phyloP scores from a whole-genome alignment of 148 eudicot species.

The Spergularia bocconei region DNA sequence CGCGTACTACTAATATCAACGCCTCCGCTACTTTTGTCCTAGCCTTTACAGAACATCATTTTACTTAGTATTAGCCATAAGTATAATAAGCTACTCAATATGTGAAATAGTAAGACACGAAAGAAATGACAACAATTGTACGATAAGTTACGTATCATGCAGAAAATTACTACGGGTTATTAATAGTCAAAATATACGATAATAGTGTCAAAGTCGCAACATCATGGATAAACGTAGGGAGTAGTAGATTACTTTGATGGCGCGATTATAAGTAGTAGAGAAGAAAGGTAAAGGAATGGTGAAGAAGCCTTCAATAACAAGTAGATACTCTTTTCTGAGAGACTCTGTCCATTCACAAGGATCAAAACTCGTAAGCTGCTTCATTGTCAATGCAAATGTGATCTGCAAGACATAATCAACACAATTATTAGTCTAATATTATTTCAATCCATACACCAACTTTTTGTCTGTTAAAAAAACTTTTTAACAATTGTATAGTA shows the following conservation, averaged over 20 bases:
- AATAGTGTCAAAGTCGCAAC: too few species aligned
- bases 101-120: too few species aligned
- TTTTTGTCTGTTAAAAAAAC: not conserved
- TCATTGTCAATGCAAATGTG: constrained; percentile 84
- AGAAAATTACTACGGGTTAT: too few species aligned
- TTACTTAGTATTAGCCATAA: not conserved
- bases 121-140: too few species aligned
- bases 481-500: not conserved
- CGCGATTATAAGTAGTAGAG: constrained; percentile 74
- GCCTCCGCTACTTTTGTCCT: constrained; percentile 92
- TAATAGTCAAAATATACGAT: too few species aligned
- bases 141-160: too few species aligned
- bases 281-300: constrained; percentile 76
- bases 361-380: constrained; percentile 88
- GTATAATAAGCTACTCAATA: too few species aligned
- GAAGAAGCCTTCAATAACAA: constrained; percentile 96
- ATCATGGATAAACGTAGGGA: too few species aligned
- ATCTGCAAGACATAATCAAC: constrained; percentile 47
- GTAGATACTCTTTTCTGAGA: constrained; percentile 74
- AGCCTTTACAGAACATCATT: constrained; percentile 43
- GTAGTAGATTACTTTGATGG: constrained; percentile 56
- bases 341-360: constrained; percentile 93
- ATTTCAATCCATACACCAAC: not conserved
- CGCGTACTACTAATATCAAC: constrained; percentile 60
- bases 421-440: constrained; percentile 18